Evolutionary conservation across 2,329 filamentous ascomycete genomes (phyloP), one percentile per base, ranked within the genome.

Genomic region (Clonostachys chloroleuca): DNA sequence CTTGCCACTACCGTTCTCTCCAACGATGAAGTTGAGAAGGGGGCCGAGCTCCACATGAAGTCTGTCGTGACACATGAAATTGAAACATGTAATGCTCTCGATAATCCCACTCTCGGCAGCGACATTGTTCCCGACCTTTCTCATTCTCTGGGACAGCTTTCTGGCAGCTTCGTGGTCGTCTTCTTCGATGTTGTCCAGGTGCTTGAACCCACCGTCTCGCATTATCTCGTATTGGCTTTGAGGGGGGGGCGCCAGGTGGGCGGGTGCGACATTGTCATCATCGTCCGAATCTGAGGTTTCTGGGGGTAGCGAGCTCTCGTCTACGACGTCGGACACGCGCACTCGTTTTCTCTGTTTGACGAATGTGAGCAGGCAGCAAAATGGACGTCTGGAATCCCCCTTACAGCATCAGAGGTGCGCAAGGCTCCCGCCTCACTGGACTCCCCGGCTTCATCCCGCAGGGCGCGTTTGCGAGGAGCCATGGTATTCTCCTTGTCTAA

Each of bases 1-100:
- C 72, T 99, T 99, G 35, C 94, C 94, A 62, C 92, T 97, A 34
- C 94, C 94, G 62, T 99, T 99, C 65, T 96, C 91, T 14, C 94
- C 94, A 47, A 96, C 92, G 51, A 99, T 92, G 67, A 99, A 99
- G 67, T 99, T 99, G 65, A 99, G 95, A 36, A 96, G 73, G 1
- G 94, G 94, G 0, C 94, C 94, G n/a, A 99, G 75, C 48, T 87
- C 80, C 50, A 95, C 87, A 40, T 86, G 82, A 16, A 97, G 78
- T 47, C 86, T 84, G 41, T 83, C 75, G 63, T 99, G 94, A 59
- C 92, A 97, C 94, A 97, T 97, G 67, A 97, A 97, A 64, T 96
- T 96, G 56, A 83, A 80, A 63, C 91, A 95, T 36, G 84, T 87
- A 47, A 97, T 87, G 52, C 85, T 85, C 64, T 96, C 87, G 42